A percentile compares a stretch with the other conserved stretches of the same genome.
These are phyloP conservation scores for Fusarium xyrophilum DNA, from an alignment of 2,329 filamentous ascomycete species.

Conservation along the genomic window DNA sequence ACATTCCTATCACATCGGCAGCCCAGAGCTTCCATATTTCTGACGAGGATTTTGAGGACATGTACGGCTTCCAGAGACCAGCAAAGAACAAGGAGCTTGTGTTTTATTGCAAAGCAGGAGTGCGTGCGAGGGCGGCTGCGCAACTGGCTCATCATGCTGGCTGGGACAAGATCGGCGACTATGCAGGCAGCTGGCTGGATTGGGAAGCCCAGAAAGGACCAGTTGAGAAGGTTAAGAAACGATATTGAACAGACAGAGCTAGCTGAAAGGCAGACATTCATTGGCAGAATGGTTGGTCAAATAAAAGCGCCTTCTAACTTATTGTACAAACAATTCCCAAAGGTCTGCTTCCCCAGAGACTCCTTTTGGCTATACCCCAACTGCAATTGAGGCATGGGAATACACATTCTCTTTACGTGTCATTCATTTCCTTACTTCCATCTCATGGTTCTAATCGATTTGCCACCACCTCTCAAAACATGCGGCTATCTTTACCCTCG, in stretches of 20 bases:
- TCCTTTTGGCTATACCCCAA: conserved; percentile 20
- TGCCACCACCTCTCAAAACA: conserved; percentile 24
- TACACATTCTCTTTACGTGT: conserved; percentile 28
- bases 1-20: conserved; percentile 78
- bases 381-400: background rate
- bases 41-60: conserved; percentile 80
- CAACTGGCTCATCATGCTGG: conserved; percentile 78
- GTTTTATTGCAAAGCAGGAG: conserved; percentile 93
- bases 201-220: conserved; percentile 78
- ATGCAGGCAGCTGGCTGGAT: conserved; percentile 79
- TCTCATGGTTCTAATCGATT: background rate
- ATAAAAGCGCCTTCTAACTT: conserved; percentile 33
- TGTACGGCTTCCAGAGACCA: conserved; percentile 79
- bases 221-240: conserved; percentile 42
- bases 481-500: conserved; percentile 29
- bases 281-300: conserved; percentile 12
- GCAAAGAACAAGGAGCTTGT: conserved; percentile 65
- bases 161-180: conserved; percentile 75
- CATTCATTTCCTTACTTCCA: conserved; percentile 16
- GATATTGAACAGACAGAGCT: background rate
- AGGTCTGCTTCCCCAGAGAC: conserved; percentile 16
- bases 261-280: background rate
- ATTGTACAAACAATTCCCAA: conserved; percentile 34
- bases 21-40: conserved; percentile 81
- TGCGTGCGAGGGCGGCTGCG: conserved; percentile 80